These are phyloP conservation scores for Colletotrichum spaethianum DNA, from an alignment of 2,329 filamentous ascomycete genomes.

Conservation along the genomic window DNA sequence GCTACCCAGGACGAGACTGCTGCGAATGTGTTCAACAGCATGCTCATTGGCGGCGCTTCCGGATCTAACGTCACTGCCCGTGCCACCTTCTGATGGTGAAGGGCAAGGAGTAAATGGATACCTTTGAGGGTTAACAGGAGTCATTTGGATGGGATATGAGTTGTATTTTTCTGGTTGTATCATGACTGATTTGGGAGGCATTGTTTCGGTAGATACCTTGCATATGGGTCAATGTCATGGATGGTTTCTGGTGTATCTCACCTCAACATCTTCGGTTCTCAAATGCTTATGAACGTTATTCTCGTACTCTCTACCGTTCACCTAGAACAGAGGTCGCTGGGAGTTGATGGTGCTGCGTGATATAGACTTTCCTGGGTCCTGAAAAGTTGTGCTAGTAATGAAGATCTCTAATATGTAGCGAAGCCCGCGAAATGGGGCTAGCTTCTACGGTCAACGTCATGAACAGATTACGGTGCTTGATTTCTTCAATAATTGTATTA, in stretches of 20 bases:
- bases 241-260: background rate
- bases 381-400: background rate
- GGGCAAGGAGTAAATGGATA: background rate
- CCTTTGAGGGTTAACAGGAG: background rate
- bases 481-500: background rate
- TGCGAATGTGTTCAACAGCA: constrained; percentile 46
- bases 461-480: background rate
- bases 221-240: constrained; percentile 13
- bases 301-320: background rate
- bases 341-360: background rate
- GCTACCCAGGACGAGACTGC: constrained; percentile 45
- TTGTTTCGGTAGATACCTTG: background rate
- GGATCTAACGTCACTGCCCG: constrained; percentile 14
- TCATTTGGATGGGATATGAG: background rate
- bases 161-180: background rate
- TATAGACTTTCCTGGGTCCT: background rate
- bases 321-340: no score
- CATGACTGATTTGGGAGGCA: background rate
- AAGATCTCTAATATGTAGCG: no score
- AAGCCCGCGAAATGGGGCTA: background rate
- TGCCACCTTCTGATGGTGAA: background rate
- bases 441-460: background rate
- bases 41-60: constrained; percentile 33
- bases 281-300: background rate
- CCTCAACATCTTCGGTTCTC: background rate